Percentiles rank a stretch among this genome's conserved stretches.
Conservation (phyloP, 441 rosid genomes). For the Jatropha multifida region DNA sequence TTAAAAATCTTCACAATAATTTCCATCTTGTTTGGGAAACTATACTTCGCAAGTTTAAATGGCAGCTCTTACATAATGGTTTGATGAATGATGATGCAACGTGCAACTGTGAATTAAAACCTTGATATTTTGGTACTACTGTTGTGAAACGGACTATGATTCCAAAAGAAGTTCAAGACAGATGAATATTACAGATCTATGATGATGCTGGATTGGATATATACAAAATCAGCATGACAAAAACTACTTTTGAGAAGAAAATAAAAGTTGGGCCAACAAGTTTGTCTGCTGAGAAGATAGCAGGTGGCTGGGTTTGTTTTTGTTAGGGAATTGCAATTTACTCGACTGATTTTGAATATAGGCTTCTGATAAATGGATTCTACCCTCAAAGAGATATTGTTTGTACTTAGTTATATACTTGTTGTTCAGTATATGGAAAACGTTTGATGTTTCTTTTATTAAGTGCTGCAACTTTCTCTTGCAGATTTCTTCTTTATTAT, state of each 20-base stretch:
- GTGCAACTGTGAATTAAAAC: too few relatives aligned
- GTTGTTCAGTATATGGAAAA: background rate
- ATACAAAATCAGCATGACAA: too few relatives aligned
- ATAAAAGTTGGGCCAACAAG: background rate
- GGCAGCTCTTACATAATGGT: background rate
- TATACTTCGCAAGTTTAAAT: background rate
- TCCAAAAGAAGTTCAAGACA: too few relatives aligned
- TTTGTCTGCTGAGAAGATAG: background rate
- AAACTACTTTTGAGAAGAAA: background rate
- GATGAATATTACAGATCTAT: too few relatives aligned
- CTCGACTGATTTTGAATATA: too few relatives aligned
- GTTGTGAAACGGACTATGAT: too few relatives aligned
- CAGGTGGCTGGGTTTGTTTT: background rate
- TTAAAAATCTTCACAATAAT: background rate
- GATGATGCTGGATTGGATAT: too few relatives aligned
- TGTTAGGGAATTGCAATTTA: background rate
- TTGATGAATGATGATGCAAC: too few relatives aligned
- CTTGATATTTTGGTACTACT: too few relatives aligned
- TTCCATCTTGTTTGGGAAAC: background rate
- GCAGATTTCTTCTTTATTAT: conserved; percentile 12
- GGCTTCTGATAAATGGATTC: background rate
- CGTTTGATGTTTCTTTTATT: background rate
- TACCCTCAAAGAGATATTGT: background rate
- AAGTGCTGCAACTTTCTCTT: conserved; percentile 7
- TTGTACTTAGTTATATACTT: background rate